phyloP scores from a whole-genome alignment of 176 grass and related monocot species.

The Chloris gayana region DNA sequence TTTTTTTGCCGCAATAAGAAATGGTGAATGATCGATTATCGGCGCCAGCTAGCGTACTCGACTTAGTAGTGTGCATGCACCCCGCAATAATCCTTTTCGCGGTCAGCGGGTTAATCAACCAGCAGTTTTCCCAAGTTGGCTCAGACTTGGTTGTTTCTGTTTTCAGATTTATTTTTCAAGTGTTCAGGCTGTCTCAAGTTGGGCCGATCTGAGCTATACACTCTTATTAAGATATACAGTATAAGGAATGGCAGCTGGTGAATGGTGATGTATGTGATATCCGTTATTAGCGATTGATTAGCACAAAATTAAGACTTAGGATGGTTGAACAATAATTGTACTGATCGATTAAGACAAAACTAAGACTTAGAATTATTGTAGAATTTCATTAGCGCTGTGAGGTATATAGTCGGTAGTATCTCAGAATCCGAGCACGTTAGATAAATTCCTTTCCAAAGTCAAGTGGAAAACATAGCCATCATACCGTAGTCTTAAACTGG shows the following conservation, averaged over 20 bases:
- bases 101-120: neutral
- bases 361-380: neutral
- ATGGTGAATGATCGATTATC: no score
- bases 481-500: neutral
- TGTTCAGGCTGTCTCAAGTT: neutral
- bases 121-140: neutral
- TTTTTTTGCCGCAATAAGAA: no score
- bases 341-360: no score
- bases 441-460: neutral
- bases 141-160: no score
- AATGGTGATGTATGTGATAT: no score
- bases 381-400: neutral
- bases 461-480: neutral
- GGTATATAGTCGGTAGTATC: neutral
- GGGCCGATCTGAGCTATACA: neutral
- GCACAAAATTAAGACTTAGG: neutral
- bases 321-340: no score
- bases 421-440: neutral
- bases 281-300: neutral
- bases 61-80: no score
- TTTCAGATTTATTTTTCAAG: neutral
- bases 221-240: neutral
- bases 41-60: no score
- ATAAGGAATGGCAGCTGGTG: neutral
- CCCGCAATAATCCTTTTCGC: neutral